Conservation (phyloP, 2,329 filamentous ascomycete genomes). For the Sporothrix protearum region DNA sequence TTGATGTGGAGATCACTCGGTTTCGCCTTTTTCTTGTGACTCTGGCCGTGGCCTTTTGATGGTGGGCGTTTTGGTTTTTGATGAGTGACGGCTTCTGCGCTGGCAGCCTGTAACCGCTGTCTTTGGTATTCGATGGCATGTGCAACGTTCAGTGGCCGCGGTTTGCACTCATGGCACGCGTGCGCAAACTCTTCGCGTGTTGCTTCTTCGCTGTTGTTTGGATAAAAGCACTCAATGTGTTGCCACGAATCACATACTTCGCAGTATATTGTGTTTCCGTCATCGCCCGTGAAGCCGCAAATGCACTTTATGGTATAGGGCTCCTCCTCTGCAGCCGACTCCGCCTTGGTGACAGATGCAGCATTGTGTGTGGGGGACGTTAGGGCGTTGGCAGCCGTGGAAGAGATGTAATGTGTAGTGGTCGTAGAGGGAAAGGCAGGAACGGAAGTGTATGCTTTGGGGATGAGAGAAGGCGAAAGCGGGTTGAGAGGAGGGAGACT, state of each 20-base stretch:
- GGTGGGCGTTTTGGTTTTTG: slow-evolving; percentile 71
- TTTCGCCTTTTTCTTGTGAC: slow-evolving; percentile 81
- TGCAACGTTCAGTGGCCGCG: slow-evolving; percentile 68
- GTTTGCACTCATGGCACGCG: slow-evolving; percentile 84
- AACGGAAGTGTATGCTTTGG: slow-evolving; percentile 13
- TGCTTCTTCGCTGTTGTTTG: slow-evolving; percentile 66
- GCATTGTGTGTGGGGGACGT: slow-evolving; percentile 33
- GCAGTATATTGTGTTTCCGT: slow-evolving; percentile 96
- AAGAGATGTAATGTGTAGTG: background rate
- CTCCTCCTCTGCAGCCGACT: slow-evolving; percentile 66
- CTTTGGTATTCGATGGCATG: slow-evolving; percentile 71
- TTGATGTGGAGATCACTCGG: slow-evolving; percentile 65
- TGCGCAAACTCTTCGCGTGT: slow-evolving; percentile 71
- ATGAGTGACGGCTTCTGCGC: slow-evolving; percentile 53
- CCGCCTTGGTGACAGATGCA: slow-evolving; percentile 43
- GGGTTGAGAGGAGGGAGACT: slow-evolving; percentile 41
- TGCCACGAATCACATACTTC: slow-evolving; percentile 97
- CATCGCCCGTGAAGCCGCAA: slow-evolving; percentile 88
- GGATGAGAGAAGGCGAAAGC: slow-evolving; percentile 1
- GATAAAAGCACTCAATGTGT: slow-evolving; percentile 95
- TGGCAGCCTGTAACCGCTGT: slow-evolving; percentile 49
- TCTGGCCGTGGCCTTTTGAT: slow-evolving; percentile 62
- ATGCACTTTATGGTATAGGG: slow-evolving; percentile 98
- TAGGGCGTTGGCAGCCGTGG: background rate
- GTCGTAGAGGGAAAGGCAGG: slow-evolving; percentile 6